Evolutionary conservation across 2,329 filamentous ascomycete genomes (phyloP).

Genomic region (Claviceps arundinis): DNA sequence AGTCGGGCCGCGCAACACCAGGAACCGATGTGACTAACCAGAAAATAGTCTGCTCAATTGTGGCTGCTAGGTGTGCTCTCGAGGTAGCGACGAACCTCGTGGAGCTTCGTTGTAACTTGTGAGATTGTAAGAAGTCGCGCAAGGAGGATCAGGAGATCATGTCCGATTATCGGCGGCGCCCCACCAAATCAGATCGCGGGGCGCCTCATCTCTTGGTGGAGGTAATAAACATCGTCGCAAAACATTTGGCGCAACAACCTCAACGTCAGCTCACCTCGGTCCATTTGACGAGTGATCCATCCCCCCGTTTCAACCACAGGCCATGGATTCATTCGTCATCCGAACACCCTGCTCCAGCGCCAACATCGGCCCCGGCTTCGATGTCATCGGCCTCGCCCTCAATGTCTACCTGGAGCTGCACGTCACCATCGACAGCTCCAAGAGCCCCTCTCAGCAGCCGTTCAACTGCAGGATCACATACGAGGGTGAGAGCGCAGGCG

Average conservation of each 20-base stretch:
- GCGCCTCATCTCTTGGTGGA: neutral
- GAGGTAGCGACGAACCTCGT: too few species aligned
- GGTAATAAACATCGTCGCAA: too few species aligned
- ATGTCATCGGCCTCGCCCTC: conserved; percentile 90
- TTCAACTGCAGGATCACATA: conserved; percentile 87
- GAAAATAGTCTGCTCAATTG: too few species aligned
- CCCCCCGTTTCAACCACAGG: conserved; percentile 15
- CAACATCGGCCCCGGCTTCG: conserved; percentile 95
- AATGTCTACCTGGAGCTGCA: conserved; percentile 86
- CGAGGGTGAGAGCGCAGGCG: conserved; percentile 64
- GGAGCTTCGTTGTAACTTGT: neutral
- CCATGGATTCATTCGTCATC: conserved; percentile 53
- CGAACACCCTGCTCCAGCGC: conserved; percentile 86
- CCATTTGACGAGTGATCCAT: conserved; percentile 5
- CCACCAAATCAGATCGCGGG: neutral
- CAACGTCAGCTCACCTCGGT: too few species aligned
- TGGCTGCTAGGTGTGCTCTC: too few species aligned
- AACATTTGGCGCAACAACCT: too few species aligned
- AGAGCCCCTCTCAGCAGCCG: conserved; percentile 40
- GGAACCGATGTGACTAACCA: too few species aligned
- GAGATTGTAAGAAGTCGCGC: neutral
- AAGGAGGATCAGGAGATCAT: neutral
- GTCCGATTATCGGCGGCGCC: neutral
- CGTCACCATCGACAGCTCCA: conserved; percentile 57
- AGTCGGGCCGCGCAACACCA: too few species aligned